Base-by-base conservation (phyloP, 2,329 filamentous ascomycete genomes). In the Chaetothyriales sp. region DNA sequence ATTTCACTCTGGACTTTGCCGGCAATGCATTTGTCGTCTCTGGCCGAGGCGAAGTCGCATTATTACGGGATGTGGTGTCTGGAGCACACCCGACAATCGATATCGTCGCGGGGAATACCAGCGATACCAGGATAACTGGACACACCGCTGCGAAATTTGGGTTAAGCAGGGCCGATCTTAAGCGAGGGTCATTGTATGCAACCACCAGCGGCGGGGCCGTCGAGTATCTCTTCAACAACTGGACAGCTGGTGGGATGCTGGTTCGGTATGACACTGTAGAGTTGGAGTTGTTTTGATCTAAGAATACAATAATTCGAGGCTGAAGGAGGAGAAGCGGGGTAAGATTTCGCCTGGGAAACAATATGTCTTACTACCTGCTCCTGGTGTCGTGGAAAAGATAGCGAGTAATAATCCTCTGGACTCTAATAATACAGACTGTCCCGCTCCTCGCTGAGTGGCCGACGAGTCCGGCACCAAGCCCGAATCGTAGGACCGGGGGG, bases 1-100 rank as follows among this genome's bases (percentile, higher is more conserved):
- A 55, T 44, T 55, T 55, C 50, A 52, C 53, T 18, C n/a, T 55
- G 43, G 53, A 55, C 45, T 55, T 55, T 40, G 46, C 46, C 20
- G 53, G 53, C 40, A 49, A 49, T 33, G 20, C 48, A 9, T 55
- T n/a, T n/a, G 22, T 46, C 13, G 44, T 46, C 44, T 18, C n/a
- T 46, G 19, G 44, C 44, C n/a, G 15, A 22, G 44, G 44, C 13
- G 10, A 46, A 22, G 33, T 43, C n/a, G 37, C 48, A 9, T n/a
- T 43, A 18, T 18, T 19, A 18, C 28, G 18, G 6, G 48, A 50
- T 44, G 25, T 50, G 2, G 4, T 33, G 5, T 18, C 48, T 2
- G 22, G 29, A 10, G 19, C 47, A n/a, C 4, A n/a, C 6, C 8
- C 28, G 5, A 18, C 48, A 15, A 44, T 44, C n/a, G 6, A 43